A percentile compares a stretch with the other conserved stretches of the same genome.
Conservation (phyloP, 192 early-diverging fungal genomes). For the Geosiphon pyriformis region DNA sequence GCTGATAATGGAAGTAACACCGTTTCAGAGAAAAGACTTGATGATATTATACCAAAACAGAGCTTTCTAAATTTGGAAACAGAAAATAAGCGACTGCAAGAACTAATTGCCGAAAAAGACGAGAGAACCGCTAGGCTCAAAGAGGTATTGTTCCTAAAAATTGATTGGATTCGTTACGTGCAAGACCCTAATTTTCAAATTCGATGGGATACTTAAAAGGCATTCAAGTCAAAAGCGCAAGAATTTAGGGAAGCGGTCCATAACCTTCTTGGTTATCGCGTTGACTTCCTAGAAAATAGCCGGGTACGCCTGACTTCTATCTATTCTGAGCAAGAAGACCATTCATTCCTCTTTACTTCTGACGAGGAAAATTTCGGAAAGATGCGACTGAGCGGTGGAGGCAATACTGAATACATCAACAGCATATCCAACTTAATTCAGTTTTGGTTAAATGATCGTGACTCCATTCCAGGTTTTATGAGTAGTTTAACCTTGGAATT, state of each 20-base stretch:
- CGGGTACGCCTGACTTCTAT: slow-evolving; percentile 71
- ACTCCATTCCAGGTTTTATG: slow-evolving; percentile 79
- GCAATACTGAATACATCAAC: slow-evolving; percentile 56
- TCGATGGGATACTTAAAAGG: too few species aligned
- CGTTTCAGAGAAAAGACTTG: slow-evolving; percentile 3
- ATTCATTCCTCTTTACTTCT: slow-evolving; percentile 70
- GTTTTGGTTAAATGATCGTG: slow-evolving; percentile 63
- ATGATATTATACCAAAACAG: slow-evolving; percentile 40
- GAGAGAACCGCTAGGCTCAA: slow-evolving; percentile 64
- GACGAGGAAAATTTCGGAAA: slow-evolving; percentile 60
- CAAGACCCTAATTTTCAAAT: too few species aligned
- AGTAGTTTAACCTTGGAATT: slow-evolving; percentile 66
- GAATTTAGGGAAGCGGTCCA: slow-evolving; percentile 74
- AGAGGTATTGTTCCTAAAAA: slow-evolving; percentile 43
- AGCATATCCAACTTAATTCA: slow-evolving; percentile 50
- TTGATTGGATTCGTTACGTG: too few species aligned
- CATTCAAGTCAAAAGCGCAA: slow-evolving; percentile 61
- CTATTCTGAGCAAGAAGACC: slow-evolving; percentile 54
- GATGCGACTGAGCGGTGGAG: slow-evolving; percentile 63
- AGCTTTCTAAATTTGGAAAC: slow-evolving; percentile 52
- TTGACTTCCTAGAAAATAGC: slow-evolving; percentile 65
- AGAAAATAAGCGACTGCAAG: slow-evolving; percentile 48
- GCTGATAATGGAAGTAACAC: neutral
- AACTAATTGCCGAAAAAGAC: slow-evolving; percentile 54
- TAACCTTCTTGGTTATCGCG: slow-evolving; percentile 62